These are phyloP conservation scores for Eucalyptus coolabah DNA, from an alignment of 345 rosid species.

Conservation along the genomic window DNA sequence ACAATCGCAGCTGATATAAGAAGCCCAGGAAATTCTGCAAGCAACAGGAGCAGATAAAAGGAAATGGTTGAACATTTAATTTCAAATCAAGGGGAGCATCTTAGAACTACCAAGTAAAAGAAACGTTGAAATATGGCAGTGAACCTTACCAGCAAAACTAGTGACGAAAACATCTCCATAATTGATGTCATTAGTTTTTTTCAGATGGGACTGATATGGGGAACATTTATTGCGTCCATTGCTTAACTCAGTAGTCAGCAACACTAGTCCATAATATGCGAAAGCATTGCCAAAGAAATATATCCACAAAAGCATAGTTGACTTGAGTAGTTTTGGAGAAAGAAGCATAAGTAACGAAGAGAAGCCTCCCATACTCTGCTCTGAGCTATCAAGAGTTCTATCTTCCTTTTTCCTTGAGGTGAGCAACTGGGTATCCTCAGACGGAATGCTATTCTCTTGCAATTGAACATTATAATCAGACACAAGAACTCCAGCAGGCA, in stretches of 20 bases:
- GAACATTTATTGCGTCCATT: constrained; percentile 30
- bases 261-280: constrained; percentile 77
- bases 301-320: constrained; percentile 77
- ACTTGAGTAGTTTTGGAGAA: constrained; percentile 48
- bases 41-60: neutral
- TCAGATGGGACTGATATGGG: constrained; percentile 2
- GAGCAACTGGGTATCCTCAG: constrained; percentile 31
- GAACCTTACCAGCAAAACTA: constrained; percentile 63
- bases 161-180: constrained; percentile 73
- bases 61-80: neutral
- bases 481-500: constrained; percentile 65
- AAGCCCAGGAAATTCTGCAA: constrained; percentile 81
- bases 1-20: constrained; percentile 61
- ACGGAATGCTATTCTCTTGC: constrained; percentile 3
- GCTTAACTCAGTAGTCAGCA: constrained; percentile 85
- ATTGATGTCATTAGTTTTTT: constrained; percentile 24
- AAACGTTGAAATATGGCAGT: neutral
- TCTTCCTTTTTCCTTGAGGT: constrained; percentile 1
- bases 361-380: constrained; percentile 22
- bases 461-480: constrained; percentile 44
- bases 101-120: neutral
- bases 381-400: constrained; percentile 10
- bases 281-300: constrained; percentile 89
- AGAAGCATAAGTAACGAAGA: constrained; percentile 43
- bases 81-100: neutral